Base-by-base conservation (phyloP, 352 stramenopile genomes). In the Blastocystis sp. region DNA sequence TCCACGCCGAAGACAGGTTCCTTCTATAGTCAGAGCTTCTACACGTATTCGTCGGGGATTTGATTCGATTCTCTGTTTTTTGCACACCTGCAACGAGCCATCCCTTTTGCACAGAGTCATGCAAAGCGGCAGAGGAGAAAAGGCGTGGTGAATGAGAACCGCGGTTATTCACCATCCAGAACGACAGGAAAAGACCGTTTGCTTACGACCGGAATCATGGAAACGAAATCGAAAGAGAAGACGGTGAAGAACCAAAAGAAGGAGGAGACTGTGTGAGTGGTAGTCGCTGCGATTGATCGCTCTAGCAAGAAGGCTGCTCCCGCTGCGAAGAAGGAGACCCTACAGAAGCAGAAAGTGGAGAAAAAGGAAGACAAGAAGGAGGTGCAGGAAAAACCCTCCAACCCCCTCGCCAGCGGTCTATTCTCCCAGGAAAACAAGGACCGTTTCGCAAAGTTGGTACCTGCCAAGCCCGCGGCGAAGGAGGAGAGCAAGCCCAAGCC, bases 391-490 rank as follows among this genome's bases (percentile, higher is more conserved):
- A 68, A 68, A 10, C 10, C 21, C n/a, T 4, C 42, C 7, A 19
- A 7, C 6, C 7, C 69, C 19, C 48, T 38, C 6, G 24, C 57
- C 40, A 68, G 21, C 24, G 65, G 52, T 60, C 14, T 84, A 1
- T 84, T 84, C 28, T 84, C 74, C 9, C 21, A 84, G 19, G 38
- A 11, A 19, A 84, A 69, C 40, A 84, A 84, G n/a, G 38, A 57
- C 19, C 57, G 60, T 34, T 84, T 84, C 28, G 40, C 45, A 1
- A 66, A 28, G n/a, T 3, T 14, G 38, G 14, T 60, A 6, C 74
- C 74, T 84, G 48, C 17, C 4, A 28, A 60, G 59, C 52, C 74
- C 17, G 43, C 3, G 38, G 61, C 19, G 40, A 42, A 34, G 38
- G 74, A 34, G 24, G 38, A n/a, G 24, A 84, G 69, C 52, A 68